phyloP scores from a whole-genome alignment of 2,329 filamentous ascomycete genomes.

The Curvularia lunata region DNA sequence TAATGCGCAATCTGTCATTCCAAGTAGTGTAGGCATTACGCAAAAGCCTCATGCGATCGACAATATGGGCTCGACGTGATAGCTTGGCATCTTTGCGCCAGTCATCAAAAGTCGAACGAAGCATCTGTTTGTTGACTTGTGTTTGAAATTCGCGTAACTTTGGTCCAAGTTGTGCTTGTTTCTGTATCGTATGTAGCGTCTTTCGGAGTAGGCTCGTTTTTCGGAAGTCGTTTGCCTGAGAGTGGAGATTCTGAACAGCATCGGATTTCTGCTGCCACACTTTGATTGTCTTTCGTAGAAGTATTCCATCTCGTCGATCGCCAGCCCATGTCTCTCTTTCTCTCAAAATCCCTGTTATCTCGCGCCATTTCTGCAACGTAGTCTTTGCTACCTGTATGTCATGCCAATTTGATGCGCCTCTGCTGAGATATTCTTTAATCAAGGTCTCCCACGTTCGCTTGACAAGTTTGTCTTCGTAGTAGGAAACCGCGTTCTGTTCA shows the following conservation, averaged over 20 bases:
- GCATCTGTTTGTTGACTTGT: conserved; percentile 54
- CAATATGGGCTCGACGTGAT: conserved; percentile 56
- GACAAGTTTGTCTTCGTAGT: conserved; percentile 45
- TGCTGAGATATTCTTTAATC: conserved; percentile 48
- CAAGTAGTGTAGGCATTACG: conserved; percentile 65
- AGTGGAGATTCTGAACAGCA: conserved; percentile 38
- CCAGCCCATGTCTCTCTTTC: conserved; percentile 36
- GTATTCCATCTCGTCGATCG: conserved; percentile 26
- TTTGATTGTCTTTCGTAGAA: conserved; percentile 37
- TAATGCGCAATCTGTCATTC: conserved; percentile 66
- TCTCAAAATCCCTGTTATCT: conserved; percentile 32
- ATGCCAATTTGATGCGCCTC: conserved; percentile 43
- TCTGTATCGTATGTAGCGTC: conserved; percentile 38
- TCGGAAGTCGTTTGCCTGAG: conserved; percentile 47
- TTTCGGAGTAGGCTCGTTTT: conserved; percentile 28
- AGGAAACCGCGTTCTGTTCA: conserved; percentile 38
- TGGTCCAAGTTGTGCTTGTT: conserved; percentile 52
- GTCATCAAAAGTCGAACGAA: conserved; percentile 54
- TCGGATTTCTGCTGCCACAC: conserved; percentile 30
- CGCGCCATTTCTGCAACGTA: conserved; percentile 37
- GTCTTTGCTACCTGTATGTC: conserved; percentile 35
- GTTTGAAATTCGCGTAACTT: conserved; percentile 53
- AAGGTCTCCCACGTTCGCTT: conserved; percentile 44
- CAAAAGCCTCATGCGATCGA: conserved; percentile 61
- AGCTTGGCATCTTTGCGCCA: conserved; percentile 57